Base-by-base conservation (phyloP, 805 yeast genomes). In the Wickerhamiella allomyrinae region DNA sequence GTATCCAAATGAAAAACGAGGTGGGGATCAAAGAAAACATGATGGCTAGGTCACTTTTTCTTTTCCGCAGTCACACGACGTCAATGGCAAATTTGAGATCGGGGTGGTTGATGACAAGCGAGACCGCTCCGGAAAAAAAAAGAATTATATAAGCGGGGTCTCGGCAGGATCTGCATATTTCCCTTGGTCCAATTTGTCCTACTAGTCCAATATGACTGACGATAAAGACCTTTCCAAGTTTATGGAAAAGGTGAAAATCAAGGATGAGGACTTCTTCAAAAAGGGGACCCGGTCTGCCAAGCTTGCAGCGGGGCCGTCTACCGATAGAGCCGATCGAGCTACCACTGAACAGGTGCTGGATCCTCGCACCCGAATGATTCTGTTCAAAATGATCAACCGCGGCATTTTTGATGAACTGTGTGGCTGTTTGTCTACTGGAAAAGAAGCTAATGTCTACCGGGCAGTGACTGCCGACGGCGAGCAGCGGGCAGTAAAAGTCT, bases 391-490 rank as follows among this genome's bases (percentile, higher is more conserved):
- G 58, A 78, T 84, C 59, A 82, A 77, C 55, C 78, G 82, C 52
- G 95, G 95, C 3, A 71, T 83, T 5, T 74, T 91, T 25, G 76
- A 91, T 2, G 76, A 81, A 50, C 78, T 91, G 53, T 84, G 87
- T 53, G 98, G 98, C 10, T 91, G 97, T 58, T 69, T 91, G 39
- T 77, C 91, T 53, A 91, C 98, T 0, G 99, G 99, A 38, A 91
- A 91, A 59, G 99, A 91, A 61, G 98, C 98, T n/a, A 91, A 91
- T 56, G 96, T 91, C 0, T 91, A 91, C 58, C 89, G 83, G 56
- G 95, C 94, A 10, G 52, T 48, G 2, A 38, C 29, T 15, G 24
- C 56, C 25, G 49, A 49, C 13, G 57, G 57, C 52, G 11, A 68
- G 66, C 46, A 69, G 66, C 47, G 94, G 75, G 98, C 98, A 0